phyloP scores from a whole-genome alignment of 768 basidiomycete species.

The Panellus pusillus region DNA sequence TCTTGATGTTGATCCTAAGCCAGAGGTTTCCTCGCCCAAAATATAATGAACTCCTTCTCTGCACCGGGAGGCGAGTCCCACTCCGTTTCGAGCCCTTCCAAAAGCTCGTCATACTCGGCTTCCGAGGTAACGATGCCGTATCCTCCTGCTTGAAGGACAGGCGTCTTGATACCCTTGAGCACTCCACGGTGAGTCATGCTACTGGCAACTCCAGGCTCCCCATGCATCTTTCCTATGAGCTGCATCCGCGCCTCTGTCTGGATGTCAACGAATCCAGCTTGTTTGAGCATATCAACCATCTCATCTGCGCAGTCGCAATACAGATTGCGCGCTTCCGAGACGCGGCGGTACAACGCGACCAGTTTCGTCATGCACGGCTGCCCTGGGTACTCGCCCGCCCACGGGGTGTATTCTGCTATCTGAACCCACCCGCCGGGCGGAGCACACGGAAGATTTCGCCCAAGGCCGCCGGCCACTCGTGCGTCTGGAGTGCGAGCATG shows the following conservation, averaged over 20 bases:
- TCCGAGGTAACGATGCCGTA: constrained; percentile 8
- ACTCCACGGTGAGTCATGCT: constrained; percentile 6
- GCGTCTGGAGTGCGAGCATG: constrained; percentile 6
- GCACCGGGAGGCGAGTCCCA: neutral
- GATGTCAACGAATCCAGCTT: constrained; percentile 20
- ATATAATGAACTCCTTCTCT: neutral
- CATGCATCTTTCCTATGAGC: constrained; percentile 11
- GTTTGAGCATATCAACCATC: constrained; percentile 18
- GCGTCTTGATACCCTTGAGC: constrained; percentile 15
- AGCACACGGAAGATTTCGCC: constrained; percentile 19
- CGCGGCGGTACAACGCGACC: neutral
- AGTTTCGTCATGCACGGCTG: constrained; percentile 14
- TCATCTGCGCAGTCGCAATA: constrained; percentile 8
- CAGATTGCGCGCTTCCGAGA: constrained; percentile 10
- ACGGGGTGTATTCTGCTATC: constrained; percentile 10
- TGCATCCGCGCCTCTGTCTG: constrained; percentile 16
- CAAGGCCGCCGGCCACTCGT: constrained; percentile 14
- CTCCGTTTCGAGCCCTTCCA: constrained; percentile 2
- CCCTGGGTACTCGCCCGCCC: constrained; percentile 3
- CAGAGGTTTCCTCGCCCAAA: constrained; percentile 6
- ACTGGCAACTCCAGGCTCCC: constrained; percentile 10
- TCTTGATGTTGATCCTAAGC: no score
- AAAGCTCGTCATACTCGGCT: constrained; percentile 2
- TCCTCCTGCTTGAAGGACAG: constrained; percentile 10
- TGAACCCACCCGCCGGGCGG: constrained; percentile 20